These are phyloP conservation scores for Neofusicoccum sp. DNA, from an alignment of 2,329 filamentous ascomycete genomes.

Conservation along the genomic window DNA sequence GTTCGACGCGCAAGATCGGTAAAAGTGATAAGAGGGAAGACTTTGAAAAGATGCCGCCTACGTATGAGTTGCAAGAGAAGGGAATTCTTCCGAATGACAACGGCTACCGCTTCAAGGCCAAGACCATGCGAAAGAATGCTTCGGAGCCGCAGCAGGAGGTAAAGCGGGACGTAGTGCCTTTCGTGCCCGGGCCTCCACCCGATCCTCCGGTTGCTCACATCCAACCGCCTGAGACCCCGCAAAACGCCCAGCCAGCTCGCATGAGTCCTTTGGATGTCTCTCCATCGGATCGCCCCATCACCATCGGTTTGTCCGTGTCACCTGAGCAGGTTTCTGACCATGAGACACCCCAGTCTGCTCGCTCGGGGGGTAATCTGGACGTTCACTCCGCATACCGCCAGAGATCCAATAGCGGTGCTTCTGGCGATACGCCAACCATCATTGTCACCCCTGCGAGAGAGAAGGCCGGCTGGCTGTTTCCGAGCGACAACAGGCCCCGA, in stretches of 20 bases:
- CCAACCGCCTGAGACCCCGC: not conserved
- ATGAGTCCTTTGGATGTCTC: slow-evolving; percentile 52
- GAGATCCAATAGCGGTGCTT: slow-evolving; percentile 39
- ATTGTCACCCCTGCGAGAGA: slow-evolving; percentile 54
- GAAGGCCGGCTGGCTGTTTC: slow-evolving; percentile 53
- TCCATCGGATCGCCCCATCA: slow-evolving; percentile 67
- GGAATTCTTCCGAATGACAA: not conserved
- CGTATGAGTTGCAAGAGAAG: slow-evolving; percentile 13
- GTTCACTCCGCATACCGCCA: slow-evolving; percentile 27
- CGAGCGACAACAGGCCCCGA: slow-evolving; percentile 52
- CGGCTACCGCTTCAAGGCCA: slow-evolving; percentile 22
- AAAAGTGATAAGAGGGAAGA: not conserved
- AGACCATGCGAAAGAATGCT: slow-evolving; percentile 23
- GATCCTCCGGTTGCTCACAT: slow-evolving; percentile 4
- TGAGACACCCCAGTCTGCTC: slow-evolving; percentile 7
- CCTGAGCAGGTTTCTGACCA: slow-evolving; percentile 49
- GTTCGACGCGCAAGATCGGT: slow-evolving; percentile 11
- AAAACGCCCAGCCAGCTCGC: not conserved
- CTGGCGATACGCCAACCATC: slow-evolving; percentile 49
- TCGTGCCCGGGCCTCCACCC: slow-evolving; percentile 4
- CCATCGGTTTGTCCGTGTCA: slow-evolving; percentile 68
- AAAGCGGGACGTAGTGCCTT: not conserved
- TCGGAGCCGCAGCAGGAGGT: not conserved
- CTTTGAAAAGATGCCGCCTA: not conserved
- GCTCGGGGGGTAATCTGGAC: not conserved